Percentiles rank a stretch among this genome's conserved stretches.
phyloP scores from a whole-genome alignment of 164 flowering plant species.

The Malania oleifera region DNA sequence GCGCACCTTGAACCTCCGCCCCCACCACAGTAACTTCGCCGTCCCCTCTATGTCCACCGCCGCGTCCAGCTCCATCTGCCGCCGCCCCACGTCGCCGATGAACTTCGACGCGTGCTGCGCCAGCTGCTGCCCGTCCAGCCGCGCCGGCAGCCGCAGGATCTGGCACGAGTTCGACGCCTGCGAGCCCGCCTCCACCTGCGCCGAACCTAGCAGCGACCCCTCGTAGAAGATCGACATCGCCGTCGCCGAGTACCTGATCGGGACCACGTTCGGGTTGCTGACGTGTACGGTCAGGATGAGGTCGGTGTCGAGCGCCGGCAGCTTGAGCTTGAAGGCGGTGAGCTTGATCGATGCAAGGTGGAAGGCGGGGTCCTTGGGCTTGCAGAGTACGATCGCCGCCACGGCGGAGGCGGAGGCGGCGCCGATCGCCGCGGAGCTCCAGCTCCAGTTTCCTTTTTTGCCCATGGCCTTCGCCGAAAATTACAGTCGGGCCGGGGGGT shows the following conservation, averaged over 20 bases:
- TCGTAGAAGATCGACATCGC: conserved; percentile 73
- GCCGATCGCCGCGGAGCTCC: conserved; percentile 48
- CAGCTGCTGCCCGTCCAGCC: conserved; percentile 56
- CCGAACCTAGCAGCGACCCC: conserved; percentile 69
- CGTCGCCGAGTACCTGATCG: conserved; percentile 65
- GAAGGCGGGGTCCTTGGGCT: conserved; percentile 75
- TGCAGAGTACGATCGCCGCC: conserved; percentile 32
- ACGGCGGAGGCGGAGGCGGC: conserved; percentile 55
- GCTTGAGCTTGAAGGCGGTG: conserved; percentile 57
- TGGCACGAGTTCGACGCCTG: conserved; percentile 63
- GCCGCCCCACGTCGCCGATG: conserved; percentile 49
- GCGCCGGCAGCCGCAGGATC: conserved; percentile 58
- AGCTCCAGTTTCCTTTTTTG: conserved; percentile 27
- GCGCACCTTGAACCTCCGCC: conserved; percentile 54
- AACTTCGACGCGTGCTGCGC: conserved; percentile 49
- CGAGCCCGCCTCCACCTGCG: conserved; percentile 59
- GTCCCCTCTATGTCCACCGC: conserved; percentile 59
- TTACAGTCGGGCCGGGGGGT: too few relatives aligned
- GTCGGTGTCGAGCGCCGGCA: conserved; percentile 66
- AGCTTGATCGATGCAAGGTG: conserved; percentile 62
- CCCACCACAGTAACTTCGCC: conserved; percentile 78
- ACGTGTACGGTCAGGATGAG: conserved; percentile 79
- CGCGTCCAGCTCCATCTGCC: conserved; percentile 80
- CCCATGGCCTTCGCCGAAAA: conserved; percentile 1
- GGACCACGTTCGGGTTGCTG: conserved; percentile 77